Evolutionary conservation across 2,329 filamentous ascomycete species (phyloP).

Genomic region (Sporothrix variecibatus): DNA sequence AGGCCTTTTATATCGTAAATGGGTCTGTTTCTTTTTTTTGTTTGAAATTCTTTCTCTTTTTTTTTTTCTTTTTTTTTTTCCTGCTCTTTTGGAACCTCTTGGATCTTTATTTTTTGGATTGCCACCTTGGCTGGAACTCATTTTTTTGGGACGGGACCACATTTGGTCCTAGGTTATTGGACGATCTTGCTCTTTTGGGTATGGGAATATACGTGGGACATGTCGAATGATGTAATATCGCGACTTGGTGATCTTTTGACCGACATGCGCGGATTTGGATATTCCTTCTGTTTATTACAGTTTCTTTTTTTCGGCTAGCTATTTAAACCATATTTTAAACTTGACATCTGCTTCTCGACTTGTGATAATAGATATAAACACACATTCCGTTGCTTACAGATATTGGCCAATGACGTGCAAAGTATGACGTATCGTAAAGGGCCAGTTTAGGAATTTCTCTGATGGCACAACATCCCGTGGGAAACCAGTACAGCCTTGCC

Average conservation of each 20-base stretch:
- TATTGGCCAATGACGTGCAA: not conserved
- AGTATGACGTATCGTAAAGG: not conserved
- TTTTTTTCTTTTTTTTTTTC: not conserved
- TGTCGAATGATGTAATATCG: constrained; percentile 23
- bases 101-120: constrained; percentile 4
- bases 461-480: not conserved
- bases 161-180: not conserved
- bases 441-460: not conserved
- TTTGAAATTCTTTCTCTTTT: not conserved
- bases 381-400: not conserved
- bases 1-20: constrained; percentile 17
- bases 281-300: not conserved
- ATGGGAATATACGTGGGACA: constrained; percentile 18
- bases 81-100: not conserved
- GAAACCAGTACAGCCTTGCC: not conserved
- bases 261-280: not conserved
- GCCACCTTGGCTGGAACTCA: not conserved
- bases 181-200: constrained; percentile 4
- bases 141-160: not conserved
- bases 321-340: not conserved
- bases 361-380: not conserved
- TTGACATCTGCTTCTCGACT: not conserved
- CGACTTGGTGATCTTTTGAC: not conserved
- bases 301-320: not conserved
- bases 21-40: not conserved